phyloP scores from a whole-genome alignment of 768 basidiomycete genomes.

The Mycena leptocephala region DNA sequence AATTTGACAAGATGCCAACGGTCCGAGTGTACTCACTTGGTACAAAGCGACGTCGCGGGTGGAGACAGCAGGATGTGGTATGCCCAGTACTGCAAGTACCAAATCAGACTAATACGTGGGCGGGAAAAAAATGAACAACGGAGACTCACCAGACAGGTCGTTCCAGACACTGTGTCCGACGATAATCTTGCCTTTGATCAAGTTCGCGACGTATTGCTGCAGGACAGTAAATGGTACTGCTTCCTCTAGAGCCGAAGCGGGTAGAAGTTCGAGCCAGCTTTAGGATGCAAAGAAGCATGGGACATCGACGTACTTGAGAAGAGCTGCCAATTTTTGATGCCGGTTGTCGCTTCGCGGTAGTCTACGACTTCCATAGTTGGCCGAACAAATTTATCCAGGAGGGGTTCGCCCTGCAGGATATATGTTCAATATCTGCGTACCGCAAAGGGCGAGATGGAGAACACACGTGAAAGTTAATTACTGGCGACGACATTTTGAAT shows the following conservation, averaged over 20 bases:
- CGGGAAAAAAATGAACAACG: conserved; percentile 21
- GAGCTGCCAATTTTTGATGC: conserved; percentile 62
- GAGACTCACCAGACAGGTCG: conserved; percentile 78
- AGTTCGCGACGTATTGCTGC: conserved; percentile 75
- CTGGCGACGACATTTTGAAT: background rate
- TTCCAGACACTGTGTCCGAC: conserved; percentile 88
- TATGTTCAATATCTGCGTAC: background rate
- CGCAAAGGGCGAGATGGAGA: background rate
- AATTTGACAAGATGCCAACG: background rate
- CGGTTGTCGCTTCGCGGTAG: conserved; percentile 65
- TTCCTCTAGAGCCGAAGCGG: conserved; percentile 55
- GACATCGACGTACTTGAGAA: conserved; percentile 50
- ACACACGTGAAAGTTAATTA: conserved; percentile 34
- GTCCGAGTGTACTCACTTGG: conserved; percentile 52
- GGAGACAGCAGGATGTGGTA: conserved; percentile 83
- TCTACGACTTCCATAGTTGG: conserved; percentile 69
- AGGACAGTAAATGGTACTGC: conserved; percentile 73
- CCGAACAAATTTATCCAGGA: conserved; percentile 64
- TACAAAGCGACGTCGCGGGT: conserved; percentile 90
- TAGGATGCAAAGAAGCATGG: background rate
- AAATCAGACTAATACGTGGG: conserved; percentile 3
- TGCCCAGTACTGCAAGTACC: conserved; percentile 74
- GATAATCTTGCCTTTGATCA: conserved; percentile 80
- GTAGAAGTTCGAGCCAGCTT: conserved; percentile 12
- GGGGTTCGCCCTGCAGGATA: conserved; percentile 51